Base-by-base conservation (phyloP, 352 stramenopile species). In the Globisporangium lucens region DNA sequence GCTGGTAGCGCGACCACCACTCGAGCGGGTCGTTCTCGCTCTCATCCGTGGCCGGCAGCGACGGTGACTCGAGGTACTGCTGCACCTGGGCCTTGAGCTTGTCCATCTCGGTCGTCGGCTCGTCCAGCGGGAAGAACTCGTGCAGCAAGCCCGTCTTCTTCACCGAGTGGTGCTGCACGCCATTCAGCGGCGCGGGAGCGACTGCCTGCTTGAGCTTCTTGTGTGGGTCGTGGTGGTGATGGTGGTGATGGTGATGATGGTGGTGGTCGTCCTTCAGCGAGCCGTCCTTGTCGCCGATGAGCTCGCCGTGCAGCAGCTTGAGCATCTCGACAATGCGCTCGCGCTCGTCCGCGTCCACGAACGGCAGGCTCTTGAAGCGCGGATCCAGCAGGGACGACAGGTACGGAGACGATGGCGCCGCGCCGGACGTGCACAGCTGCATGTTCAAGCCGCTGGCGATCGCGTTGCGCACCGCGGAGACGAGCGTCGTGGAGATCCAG, bases 1-100 rank as follows among this genome's bases (percentile, higher is more conserved):
- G 84, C 43, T 86, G 79, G 43, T 93, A 90, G 3, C 85, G 81
- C 68, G 78, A 89, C 86, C 86, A 94, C 86, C 86, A 94, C 58
- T 90, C 84, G 2, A 94, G 73, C n/a, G 84, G 84, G 36, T 94
- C 86, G 61, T 89, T 89, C 63, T 90, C 85, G 46, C 71, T 78
- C 58, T 91, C 78, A 64, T 91, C 80, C 3, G 83, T 89, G 4
- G 84, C 77, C 8, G 84, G 81, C 7, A 92, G 60, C 10, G 76
- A 82, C 0, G 86, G 82, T 0, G 86, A 90, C 57, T 90, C 82
- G 33, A 94, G 63, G 56, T 91, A 94, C 29, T 88, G 79, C 67
- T 90, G 79, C 35, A 90, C 79, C 49, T 91, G 82, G 5, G 74
- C 53, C 43, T 89, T 81, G n/a, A 90, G 64, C 53, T 84, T 88